phyloP scores from a whole-genome alignment of 2,329 filamentous ascomycete species.

The Teratosphaeria viscida region DNA sequence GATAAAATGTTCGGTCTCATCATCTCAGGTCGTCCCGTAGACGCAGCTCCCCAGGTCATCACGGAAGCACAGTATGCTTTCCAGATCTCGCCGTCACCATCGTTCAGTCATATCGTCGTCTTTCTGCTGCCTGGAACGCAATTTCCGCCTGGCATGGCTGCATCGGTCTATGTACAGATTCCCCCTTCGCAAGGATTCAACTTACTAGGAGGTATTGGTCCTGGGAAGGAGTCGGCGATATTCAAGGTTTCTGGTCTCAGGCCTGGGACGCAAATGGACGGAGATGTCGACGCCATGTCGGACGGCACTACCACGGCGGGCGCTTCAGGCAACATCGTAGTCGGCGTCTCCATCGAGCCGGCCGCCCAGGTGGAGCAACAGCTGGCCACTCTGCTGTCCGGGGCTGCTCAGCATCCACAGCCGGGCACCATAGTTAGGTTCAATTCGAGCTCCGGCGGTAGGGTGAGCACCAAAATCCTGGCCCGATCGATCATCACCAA shows the following conservation, averaged over 20 bases:
- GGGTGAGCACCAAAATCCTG: conserved; percentile 61
- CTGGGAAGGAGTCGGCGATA: conserved; percentile 83
- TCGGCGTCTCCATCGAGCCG: conserved; percentile 77
- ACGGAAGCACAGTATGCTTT: conserved; percentile 55
- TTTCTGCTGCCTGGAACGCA: conserved; percentile 72
- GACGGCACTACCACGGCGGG: conserved; percentile 21
- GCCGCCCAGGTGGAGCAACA: conserved; percentile 60
- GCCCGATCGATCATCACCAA: conserved; percentile 93
- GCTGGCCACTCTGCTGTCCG: conserved; percentile 46
- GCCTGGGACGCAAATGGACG: conserved; percentile 30
- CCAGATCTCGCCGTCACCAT: conserved; percentile 49
- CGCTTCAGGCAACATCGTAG: conserved; percentile 46
- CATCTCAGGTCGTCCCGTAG: conserved; percentile 49
- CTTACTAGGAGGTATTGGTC: conserved; percentile 80
- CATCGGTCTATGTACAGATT: conserved; percentile 81
- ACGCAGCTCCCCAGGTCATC: conserved; percentile 45
- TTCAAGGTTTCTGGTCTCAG: conserved; percentile 58
- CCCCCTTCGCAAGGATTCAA: conserved; percentile 54
- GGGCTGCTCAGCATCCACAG: conserved; percentile 22
- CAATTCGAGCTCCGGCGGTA: conserved; percentile 8
- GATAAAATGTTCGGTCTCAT: conserved; percentile 49
- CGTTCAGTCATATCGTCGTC: conserved; percentile 67
- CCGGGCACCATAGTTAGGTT: conserved; percentile 27
- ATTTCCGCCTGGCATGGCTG: conserved; percentile 66
- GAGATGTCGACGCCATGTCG: conserved; percentile 41